A percentile compares a stretch with the other conserved stretches of the same genome.
Evolutionary conservation across 2,329 filamentous ascomycete species (phyloP).

Genomic region (Phyllosticta citribraziliensis): DNA sequence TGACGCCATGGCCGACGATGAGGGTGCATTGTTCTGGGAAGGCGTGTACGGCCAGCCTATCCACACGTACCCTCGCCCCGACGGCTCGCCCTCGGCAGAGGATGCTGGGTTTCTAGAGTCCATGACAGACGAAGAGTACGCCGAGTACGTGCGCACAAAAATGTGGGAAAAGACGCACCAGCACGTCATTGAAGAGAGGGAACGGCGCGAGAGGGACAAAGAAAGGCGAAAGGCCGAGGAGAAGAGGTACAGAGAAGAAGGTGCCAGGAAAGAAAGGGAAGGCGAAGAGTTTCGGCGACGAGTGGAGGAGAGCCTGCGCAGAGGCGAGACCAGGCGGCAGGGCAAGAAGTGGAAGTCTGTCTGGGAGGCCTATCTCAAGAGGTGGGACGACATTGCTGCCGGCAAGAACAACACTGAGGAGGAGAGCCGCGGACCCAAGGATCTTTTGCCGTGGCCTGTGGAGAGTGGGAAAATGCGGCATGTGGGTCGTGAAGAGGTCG

Average conservation of each 20-base stretch:
- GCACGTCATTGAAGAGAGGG: conserved; percentile 68
- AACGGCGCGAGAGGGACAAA: conserved; percentile 46
- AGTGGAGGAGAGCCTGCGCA: conserved; percentile 59
- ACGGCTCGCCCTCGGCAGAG: conserved; percentile 36
- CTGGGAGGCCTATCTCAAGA: conserved; percentile 55
- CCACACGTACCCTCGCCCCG: conserved; percentile 59
- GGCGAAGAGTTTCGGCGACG: conserved; percentile 45
- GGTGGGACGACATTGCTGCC: conserved; percentile 51
- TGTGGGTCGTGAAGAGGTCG: conserved; percentile 50
- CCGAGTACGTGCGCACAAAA: conserved; percentile 67
- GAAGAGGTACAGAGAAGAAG: conserved; percentile 16
- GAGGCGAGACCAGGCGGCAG: conserved; percentile 54
- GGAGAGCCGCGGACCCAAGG: background rate
- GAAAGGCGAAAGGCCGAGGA: conserved; percentile 37
- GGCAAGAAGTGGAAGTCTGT: conserved; percentile 47
- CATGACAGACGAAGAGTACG: conserved; percentile 92
- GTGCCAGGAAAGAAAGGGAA: conserved; percentile 30
- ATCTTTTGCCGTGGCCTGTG: conserved; percentile 62
- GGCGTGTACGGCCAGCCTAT: conserved; percentile 93
- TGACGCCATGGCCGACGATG: conserved; percentile 93
- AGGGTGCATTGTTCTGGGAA: conserved; percentile 92
- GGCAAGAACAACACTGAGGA: conserved; percentile 10
- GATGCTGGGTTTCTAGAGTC: conserved; percentile 47
- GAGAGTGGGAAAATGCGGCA: conserved; percentile 48
- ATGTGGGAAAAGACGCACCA: conserved; percentile 97